These are phyloP conservation scores for Trichoderma aggressivum DNA, from an alignment of 2,329 filamentous ascomycete genomes.

Conservation along the genomic window DNA sequence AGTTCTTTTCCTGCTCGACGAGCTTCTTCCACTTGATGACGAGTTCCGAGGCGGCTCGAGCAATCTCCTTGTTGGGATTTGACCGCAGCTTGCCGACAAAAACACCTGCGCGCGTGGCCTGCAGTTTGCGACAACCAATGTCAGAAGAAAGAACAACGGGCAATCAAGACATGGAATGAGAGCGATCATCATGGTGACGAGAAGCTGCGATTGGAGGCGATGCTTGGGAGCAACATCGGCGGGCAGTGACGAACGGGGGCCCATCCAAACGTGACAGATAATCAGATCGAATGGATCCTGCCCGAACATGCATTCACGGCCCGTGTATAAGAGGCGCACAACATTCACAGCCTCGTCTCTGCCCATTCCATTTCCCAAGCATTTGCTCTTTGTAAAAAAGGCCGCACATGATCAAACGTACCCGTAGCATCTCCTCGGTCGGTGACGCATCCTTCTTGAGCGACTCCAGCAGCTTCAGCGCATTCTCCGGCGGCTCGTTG, in stretches of 20 bases:
- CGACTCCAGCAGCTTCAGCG: conserved; percentile 71
- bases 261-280: conserved; percentile 1
- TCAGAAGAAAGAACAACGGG: background rate
- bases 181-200: background rate
- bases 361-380: background rate
- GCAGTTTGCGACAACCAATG: conserved; percentile 11
- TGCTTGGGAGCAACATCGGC: background rate
- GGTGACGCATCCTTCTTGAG: conserved; percentile 78
- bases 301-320: background rate
- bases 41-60: conserved; percentile 72
- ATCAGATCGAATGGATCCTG: background rate
- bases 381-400: no score
- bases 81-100: conserved; percentile 76
- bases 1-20: conserved; percentile 62
- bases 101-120: conserved; percentile 87
- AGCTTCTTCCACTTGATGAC: conserved; percentile 84
- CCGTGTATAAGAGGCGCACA: background rate
- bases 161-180: background rate
- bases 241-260: background rate
- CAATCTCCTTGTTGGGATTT: conserved; percentile 78
- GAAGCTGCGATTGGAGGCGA: background rate
- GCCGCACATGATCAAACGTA: no score
- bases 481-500: conserved; percentile 69
- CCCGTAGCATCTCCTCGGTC: conserved; percentile 84
- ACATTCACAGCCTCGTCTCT: background rate